phyloP scores from a whole-genome alignment of 805 yeast genomes.

The Saccharomyces mikatae region DNA sequence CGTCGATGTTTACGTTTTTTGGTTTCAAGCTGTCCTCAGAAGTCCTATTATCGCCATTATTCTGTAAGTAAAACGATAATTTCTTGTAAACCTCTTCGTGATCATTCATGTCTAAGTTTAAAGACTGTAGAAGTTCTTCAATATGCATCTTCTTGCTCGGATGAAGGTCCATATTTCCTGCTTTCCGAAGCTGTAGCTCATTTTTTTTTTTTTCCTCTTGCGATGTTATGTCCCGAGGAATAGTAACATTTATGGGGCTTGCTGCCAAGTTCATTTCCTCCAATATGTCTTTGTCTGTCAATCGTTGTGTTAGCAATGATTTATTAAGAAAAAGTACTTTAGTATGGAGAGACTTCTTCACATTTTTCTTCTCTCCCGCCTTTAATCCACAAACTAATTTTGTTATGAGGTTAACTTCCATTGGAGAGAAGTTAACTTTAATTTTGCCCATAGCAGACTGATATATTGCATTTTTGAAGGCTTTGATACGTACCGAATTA shows the following conservation, averaged over 20 bases:
- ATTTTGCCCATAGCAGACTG: not conserved
- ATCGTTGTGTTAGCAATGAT: not conserved
- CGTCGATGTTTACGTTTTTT: conserved; percentile 5
- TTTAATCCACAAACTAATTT: not conserved
- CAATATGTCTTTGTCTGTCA: not conserved
- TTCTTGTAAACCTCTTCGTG: not conserved
- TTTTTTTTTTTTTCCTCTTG: not conserved
- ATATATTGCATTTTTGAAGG: not conserved
- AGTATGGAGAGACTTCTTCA: not conserved
- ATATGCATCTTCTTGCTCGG: not conserved
- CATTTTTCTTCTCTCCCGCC: not conserved
- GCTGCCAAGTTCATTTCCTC: not conserved
- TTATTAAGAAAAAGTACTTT: not conserved
- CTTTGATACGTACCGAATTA: not conserved
- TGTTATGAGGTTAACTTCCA: not conserved
- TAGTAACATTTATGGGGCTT: not conserved
- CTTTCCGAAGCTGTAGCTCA: not conserved
- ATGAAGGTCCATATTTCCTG: not conserved
- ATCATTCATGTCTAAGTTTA: not conserved
- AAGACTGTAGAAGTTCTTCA: not conserved
- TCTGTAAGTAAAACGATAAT: not conserved
- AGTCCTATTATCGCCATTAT: not conserved
- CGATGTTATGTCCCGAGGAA: not conserved
- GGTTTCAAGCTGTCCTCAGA: not conserved
- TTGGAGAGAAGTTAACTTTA: not conserved